These are phyloP conservation scores for Arctostaphylos glauca DNA, from an alignment of 148 eudicot species.

Conservation along the genomic window DNA sequence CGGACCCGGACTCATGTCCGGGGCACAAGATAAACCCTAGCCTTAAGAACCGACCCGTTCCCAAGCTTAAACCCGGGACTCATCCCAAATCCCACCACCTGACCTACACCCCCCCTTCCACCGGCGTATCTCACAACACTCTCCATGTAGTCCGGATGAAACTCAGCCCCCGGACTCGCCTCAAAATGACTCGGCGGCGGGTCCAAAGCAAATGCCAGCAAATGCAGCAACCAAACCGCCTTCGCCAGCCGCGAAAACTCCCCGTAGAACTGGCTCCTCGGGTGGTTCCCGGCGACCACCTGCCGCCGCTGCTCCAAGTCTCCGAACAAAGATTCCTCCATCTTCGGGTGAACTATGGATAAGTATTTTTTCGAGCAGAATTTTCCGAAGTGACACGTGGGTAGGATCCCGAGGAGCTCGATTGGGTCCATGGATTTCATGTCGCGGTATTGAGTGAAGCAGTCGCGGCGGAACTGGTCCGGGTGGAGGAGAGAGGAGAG, in stretches of 20 bases:
- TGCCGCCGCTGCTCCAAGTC: conserved; percentile 78
- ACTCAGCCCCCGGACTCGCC: conserved; percentile 81
- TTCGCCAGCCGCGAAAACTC: conserved; percentile 77
- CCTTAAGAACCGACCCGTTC: conserved; percentile 68
- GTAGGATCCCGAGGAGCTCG: conserved; percentile 85
- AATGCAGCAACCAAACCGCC: conserved; percentile 90
- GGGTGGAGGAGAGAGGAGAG: conserved; percentile 85
- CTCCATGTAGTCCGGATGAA: conserved; percentile 79
- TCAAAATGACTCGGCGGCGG: conserved; percentile 94
- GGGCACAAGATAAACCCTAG: conserved; percentile 78
- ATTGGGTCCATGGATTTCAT: conserved; percentile 94
- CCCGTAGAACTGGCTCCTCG: conserved; percentile 75
- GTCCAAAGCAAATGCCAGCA: conserved; percentile 84
- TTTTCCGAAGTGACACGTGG: conserved; percentile 77
- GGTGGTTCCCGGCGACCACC: conserved; percentile 68
- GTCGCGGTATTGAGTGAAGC: conserved; percentile 81
- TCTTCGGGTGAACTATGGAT: conserved; percentile 80
- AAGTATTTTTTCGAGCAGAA: conserved; percentile 81
- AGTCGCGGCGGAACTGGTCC: conserved; percentile 67
- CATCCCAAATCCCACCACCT: conserved; percentile 75
- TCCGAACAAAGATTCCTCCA: conserved; percentile 95
- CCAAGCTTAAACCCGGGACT: conserved; percentile 93
- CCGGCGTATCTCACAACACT: conserved; percentile 69
- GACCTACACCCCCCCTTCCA: conserved; percentile 41
- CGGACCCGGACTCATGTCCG: conserved; percentile 18